These are phyloP conservation scores for Brettanomyces nanus DNA, from an alignment of 805 yeast species.

Conservation along the genomic window DNA sequence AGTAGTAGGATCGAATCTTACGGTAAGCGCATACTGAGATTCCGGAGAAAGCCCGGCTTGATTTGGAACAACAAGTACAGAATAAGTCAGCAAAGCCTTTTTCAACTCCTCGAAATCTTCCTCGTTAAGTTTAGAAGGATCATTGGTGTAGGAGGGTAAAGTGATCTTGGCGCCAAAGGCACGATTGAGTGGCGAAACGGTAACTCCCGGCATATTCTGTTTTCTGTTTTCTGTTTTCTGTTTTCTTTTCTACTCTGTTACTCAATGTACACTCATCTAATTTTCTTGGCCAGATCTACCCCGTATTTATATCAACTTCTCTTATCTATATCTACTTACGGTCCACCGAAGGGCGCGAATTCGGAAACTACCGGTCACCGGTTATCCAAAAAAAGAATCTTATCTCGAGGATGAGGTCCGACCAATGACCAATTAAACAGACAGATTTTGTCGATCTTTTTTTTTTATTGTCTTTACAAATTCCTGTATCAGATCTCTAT, in stretches of 20 bases:
- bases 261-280: background rate
- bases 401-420: too few relatives aligned
- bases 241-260: background rate
- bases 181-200: too few relatives aligned
- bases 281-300: too few relatives aligned
- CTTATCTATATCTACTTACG: too few relatives aligned
- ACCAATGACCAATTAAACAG: too few relatives aligned
- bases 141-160: slow-evolving; percentile 63
- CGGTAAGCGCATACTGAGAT: slow-evolving; percentile 69
- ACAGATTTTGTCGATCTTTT: too few relatives aligned
- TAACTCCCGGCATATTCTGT: background rate
- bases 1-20: slow-evolving; percentile 69
- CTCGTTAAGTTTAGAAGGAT: slow-evolving; percentile 61
- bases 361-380: too few relatives aligned
- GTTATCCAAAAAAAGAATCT: too few relatives aligned
- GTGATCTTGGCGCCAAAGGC: slow-evolving; percentile 60
- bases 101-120: slow-evolving; percentile 55
- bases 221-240: background rate
- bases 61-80: slow-evolving; percentile 68
- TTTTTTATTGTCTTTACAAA: too few relatives aligned
- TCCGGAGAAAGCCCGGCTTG: slow-evolving; percentile 63
- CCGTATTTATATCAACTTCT: too few relatives aligned
- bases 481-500: too few relatives aligned
- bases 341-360: too few relatives aligned
- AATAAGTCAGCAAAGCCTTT: slow-evolving; percentile 57